Percentiles rank a stretch among this genome's conserved stretches.
Conservation (phyloP, 73 alveolate species). For the Stentor coeruleus region DNA sequence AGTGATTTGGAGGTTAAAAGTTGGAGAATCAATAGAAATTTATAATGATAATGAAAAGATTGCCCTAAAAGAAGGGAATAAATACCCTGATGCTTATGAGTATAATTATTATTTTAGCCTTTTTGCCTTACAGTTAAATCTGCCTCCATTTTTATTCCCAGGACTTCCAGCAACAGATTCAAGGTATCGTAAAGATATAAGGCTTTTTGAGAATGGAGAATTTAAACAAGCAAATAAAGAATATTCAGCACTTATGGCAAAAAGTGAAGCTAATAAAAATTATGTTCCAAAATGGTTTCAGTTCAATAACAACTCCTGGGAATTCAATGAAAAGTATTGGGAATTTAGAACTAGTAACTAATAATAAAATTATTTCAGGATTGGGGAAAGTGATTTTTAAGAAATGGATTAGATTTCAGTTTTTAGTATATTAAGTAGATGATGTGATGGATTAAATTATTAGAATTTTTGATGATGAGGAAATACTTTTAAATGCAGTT, state of each 20-base stretch:
- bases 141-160: neutral
- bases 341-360: too few species aligned
- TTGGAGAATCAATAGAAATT: neutral
- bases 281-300: neutral
- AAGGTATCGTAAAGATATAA: neutral
- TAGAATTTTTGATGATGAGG: too few species aligned
- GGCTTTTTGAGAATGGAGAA: neutral
- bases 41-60: neutral
- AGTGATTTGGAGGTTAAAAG: neutral
- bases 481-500: too few species aligned
- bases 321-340: neutral
- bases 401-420: too few species aligned
- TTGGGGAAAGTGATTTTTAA: too few species aligned
- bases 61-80: neutral
- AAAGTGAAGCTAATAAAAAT: neutral
- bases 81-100: neutral
- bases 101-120: too few species aligned
- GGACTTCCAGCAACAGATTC: neutral
- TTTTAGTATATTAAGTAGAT: too few species aligned
- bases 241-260: neutral
- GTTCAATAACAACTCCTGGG: neutral
- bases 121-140: neutral
- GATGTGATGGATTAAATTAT: too few species aligned
- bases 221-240: too few species aligned
- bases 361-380: too few species aligned